Evolutionary conservation across 139 green algal species (phyloP).

Genomic region (Picochlorum sp.): DNA sequence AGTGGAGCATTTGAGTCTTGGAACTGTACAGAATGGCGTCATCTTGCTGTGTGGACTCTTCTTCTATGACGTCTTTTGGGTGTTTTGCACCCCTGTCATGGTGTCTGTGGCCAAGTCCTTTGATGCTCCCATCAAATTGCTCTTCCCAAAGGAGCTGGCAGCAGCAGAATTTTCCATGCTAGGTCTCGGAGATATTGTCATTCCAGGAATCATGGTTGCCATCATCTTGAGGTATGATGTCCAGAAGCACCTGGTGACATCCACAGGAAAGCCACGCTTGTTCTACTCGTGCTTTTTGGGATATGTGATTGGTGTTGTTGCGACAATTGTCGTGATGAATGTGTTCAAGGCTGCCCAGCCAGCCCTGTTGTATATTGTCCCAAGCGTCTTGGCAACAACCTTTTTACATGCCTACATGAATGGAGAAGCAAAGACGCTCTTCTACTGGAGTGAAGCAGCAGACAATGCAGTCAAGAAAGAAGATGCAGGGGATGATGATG

Average conservation of each 20-base stretch:
- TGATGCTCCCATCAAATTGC: constrained; percentile 97
- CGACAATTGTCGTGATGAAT: constrained; percentile 96
- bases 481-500: not conserved
- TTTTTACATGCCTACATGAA: constrained; percentile 42
- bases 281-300: constrained; percentile 66
- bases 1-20: constrained; percentile 91
- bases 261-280: not conserved
- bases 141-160: constrained; percentile 46
- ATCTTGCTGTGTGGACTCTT: constrained; percentile 89
- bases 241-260: constrained; percentile 15
- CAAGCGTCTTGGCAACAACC: constrained; percentile 66
- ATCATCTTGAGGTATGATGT: constrained; percentile 88
- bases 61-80: constrained; percentile 99
- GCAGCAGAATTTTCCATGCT: constrained; percentile 88
- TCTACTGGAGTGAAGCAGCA: constrained; percentile 23
- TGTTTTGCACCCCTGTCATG: constrained; percentile 91
- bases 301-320: constrained; percentile 71
- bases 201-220: constrained; percentile 91
- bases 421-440: constrained; percentile 50
- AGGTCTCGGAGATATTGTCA: constrained; percentile 89
- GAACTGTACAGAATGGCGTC: constrained; percentile 46
- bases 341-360: constrained; percentile 93
- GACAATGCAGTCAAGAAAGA: not conserved
- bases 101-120: constrained; percentile 89
- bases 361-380: constrained; percentile 97